phyloP scores from a whole-genome alignment of 805 yeast genomes.

The Hanseniaspora osmophila region DNA sequence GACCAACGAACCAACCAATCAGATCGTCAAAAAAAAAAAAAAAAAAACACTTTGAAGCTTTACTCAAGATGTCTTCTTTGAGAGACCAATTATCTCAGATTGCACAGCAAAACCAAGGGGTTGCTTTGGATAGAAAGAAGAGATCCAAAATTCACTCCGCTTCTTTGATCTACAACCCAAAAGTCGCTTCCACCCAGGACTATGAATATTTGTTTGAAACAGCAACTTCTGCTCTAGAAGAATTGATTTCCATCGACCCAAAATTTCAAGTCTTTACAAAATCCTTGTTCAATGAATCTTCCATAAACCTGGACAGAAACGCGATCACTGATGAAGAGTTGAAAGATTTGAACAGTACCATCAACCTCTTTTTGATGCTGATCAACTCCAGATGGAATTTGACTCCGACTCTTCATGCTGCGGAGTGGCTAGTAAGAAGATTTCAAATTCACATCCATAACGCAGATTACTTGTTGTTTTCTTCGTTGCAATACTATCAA shows the following conservation, averaged over 20 bases:
- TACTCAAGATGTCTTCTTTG: conserved; percentile 57
- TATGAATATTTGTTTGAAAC: conserved; percentile 64
- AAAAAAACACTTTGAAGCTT: too few relatives aligned
- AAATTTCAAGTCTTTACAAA: conserved; percentile 56
- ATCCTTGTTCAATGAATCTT: conserved; percentile 71
- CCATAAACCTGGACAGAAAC: conserved; percentile 66
- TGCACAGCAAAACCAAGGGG: conserved; percentile 47
- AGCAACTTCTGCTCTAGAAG: conserved; percentile 63
- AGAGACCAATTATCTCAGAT: conserved; percentile 71
- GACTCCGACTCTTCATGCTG: conserved; percentile 62
- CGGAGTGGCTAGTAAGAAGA: conserved; percentile 92
- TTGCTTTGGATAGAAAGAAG: conserved; percentile 72
- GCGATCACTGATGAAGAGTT: conserved; percentile 70
- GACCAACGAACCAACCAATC: neutral
- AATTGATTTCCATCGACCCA: conserved; percentile 56
- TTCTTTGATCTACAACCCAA: conserved; percentile 74
- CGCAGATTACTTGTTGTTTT: conserved; percentile 54
- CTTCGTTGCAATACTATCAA: conserved; percentile 70
- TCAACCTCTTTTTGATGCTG: conserved; percentile 58
- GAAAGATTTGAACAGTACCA: conserved; percentile 57
- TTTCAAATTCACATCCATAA: conserved; percentile 74
- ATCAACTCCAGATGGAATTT: conserved; percentile 65
- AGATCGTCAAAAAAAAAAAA: neutral
- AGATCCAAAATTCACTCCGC: conserved; percentile 79
- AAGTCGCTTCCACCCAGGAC: conserved; percentile 88